Evolutionary conservation across 495 filamentous ascomycete genomes (phyloP).

Genomic region (Penicillium malachiteum): DNA sequence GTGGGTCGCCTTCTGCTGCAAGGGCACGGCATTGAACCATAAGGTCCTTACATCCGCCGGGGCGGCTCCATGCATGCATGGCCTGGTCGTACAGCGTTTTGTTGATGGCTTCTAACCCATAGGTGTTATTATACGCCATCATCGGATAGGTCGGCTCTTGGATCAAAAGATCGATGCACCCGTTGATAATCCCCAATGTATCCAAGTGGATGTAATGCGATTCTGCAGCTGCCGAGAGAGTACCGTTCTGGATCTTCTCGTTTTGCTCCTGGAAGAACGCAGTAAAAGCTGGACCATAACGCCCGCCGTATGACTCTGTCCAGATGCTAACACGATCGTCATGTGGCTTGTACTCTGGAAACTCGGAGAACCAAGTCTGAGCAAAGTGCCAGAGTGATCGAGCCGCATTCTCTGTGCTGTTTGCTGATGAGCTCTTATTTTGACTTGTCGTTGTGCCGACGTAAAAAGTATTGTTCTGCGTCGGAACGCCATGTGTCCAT

Average conservation of each 20-base stretch:
- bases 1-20: constrained; percentile 41
- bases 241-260: constrained; percentile 45
- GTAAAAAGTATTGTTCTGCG: constrained; percentile 59
- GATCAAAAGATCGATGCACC: constrained; percentile 71
- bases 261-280: constrained; percentile 69
- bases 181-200: constrained; percentile 61
- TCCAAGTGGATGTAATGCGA: constrained; percentile 47
- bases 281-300: constrained; percentile 64
- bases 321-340: constrained; percentile 54
- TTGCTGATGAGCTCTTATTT: constrained; percentile 43
- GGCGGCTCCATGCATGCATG: constrained; percentile 47
- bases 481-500: constrained; percentile 40
- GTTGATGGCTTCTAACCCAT: constrained; percentile 65
- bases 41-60: constrained; percentile 61
- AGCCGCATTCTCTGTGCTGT: constrained; percentile 53
- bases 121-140: constrained; percentile 74
- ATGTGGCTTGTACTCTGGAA: constrained; percentile 55
- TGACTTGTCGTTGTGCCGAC: constrained; percentile 60
- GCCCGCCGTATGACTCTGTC: constrained; percentile 64
- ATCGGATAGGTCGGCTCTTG: constrained; percentile 66
- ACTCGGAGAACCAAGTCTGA: constrained; percentile 56
- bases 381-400: constrained; percentile 58
- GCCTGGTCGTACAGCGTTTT: constrained; percentile 47
- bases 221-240: constrained; percentile 22
- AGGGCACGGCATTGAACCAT: constrained; percentile 48